Base-by-base conservation (phyloP, 2,329 filamentous ascomycete genomes). In the Colletotrichum musicola region DNA sequence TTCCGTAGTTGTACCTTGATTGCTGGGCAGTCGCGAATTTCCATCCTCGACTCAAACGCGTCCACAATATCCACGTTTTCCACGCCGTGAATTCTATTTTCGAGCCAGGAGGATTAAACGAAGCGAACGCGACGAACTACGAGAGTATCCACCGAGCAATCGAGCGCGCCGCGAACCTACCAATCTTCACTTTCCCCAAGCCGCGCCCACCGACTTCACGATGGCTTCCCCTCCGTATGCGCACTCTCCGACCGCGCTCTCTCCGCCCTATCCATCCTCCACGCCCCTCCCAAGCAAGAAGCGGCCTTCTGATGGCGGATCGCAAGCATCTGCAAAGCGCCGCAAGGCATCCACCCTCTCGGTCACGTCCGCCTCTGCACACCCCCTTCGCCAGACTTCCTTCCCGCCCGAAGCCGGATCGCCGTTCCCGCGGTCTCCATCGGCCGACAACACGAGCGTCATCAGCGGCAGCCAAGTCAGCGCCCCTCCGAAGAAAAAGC, bases 311-410 rank as follows among this genome's bases (percentile, higher is more conserved):
- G 78, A 90, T 64, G 85, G 86, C 58, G 85, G 86, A 62, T 81
- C 84, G 10, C 81, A 80, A 3, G 84, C 82, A 0, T 77, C 82
- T 16, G 78, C 83, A 54, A 93, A 93, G 77, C 90, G 91, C 54
- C 90, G 92, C 75, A 95, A 95, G 76, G 85, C 90, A 6, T 93
- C 91, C 13, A 86, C 80, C 70, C 82, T 89, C 71, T 90, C 90
- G 4, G 81, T 85, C 27, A 79, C 85, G 9, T 88, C 88, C 7
- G 73, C 76, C 16, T 87, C 88, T 1, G 83, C 87, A 0, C 92
- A 93, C 72, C 92, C 91, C 1, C 87, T 96, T 1, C 92, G 93
- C 46, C 92, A 94, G 75, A 95, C 93, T 4, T 94, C 92, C 0
- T 96, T 94, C 75, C 92, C 92, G 0, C 92, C 92, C 27, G 90